Percentiles rank a stretch among this genome's conserved stretches.
Conservation (phyloP, 2,329 filamentous ascomycete genomes). For the Ceratocystis smalleyi region DNA sequence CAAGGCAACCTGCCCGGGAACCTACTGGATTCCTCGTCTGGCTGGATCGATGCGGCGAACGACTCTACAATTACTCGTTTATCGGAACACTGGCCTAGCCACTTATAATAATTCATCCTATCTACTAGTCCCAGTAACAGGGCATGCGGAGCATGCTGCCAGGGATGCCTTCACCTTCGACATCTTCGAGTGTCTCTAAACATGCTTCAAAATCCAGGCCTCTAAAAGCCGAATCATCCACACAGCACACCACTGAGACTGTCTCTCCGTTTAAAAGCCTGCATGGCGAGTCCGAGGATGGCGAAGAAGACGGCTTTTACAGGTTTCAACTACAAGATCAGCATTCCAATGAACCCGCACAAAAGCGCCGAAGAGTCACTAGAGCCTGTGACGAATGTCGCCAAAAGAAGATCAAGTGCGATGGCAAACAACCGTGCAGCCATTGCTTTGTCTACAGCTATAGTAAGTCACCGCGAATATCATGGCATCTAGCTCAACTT, state of each 20-base stretch:
- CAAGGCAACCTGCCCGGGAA: too few species aligned
- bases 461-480: slow-evolving; percentile 40
- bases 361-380: slow-evolving; percentile 64
- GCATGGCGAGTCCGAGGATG: slow-evolving; percentile 30
- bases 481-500: neutral
- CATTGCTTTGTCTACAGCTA: slow-evolving; percentile 98
- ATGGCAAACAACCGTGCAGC: slow-evolving; percentile 76
- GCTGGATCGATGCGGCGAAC: neutral
- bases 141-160: neutral
- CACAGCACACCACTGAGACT: slow-evolving; percentile 22
- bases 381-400: slow-evolving; percentile 71
- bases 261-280: slow-evolving; percentile 30
- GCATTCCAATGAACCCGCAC: slow-evolving; percentile 41
- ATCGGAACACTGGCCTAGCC: neutral
- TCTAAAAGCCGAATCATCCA: neutral
- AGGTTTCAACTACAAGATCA: slow-evolving; percentile 22
- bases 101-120: neutral
- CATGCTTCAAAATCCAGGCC: neutral
- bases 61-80: neutral
- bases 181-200: neutral
- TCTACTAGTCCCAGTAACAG: neutral
- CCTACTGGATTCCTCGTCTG: neutral
- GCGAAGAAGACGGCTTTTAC: slow-evolving; percentile 22
- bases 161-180: neutral
- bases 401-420: slow-evolving; percentile 76